These are phyloP conservation scores for Delphinella strobiligena DNA, from an alignment of 2,329 filamentous ascomycete genomes.

Conservation along the genomic window DNA sequence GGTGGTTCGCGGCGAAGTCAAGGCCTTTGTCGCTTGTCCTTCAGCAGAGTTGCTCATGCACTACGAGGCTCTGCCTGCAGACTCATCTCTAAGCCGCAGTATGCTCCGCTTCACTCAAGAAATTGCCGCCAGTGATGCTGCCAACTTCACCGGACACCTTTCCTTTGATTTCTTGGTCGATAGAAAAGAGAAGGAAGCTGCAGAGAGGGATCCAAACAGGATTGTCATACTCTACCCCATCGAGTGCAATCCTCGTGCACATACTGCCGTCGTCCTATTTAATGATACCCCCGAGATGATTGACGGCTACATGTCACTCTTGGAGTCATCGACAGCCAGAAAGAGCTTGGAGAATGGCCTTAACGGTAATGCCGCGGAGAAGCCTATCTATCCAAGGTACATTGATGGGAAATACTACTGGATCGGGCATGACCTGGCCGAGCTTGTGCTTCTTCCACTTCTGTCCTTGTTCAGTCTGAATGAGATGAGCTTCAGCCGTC, in stretches of 20 bases:
- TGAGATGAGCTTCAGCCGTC: constrained; percentile 13
- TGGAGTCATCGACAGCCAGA: constrained; percentile 19
- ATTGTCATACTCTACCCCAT: constrained; percentile 46
- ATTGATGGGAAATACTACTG: constrained; percentile 41
- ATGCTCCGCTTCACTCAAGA: constrained; percentile 54
- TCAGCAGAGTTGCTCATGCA: constrained; percentile 53
- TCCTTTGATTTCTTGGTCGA: constrained; percentile 60
- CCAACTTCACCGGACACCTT: constrained; percentile 54
- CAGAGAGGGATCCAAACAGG: constrained; percentile 12
- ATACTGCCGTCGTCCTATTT: constrained; percentile 56
- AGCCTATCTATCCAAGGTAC: constrained; percentile 13
- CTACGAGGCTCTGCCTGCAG: constrained; percentile 46
- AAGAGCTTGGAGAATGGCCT: constrained; percentile 12
- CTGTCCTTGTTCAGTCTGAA: constrained; percentile 23
- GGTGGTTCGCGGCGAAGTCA: constrained; percentile 51
- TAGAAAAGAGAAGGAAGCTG: constrained; percentile 25
- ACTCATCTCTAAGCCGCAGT: constrained; percentile 42
- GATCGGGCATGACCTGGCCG: constrained; percentile 54
- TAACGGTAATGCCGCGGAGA: constrained; percentile 12
- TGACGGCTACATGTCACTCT: constrained; percentile 39
- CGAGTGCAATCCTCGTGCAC: constrained; percentile 58
- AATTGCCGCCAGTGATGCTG: constrained; percentile 40
- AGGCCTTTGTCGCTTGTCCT: constrained; percentile 55
- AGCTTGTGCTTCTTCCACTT: constrained; percentile 38
- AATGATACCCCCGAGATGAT: constrained; percentile 32